A percentile compares a stretch with the other conserved stretches of the same genome.
phyloP scores from a whole-genome alignment of 352 stramenopile genomes.

The Aphanomyces cochlioides region DNA sequence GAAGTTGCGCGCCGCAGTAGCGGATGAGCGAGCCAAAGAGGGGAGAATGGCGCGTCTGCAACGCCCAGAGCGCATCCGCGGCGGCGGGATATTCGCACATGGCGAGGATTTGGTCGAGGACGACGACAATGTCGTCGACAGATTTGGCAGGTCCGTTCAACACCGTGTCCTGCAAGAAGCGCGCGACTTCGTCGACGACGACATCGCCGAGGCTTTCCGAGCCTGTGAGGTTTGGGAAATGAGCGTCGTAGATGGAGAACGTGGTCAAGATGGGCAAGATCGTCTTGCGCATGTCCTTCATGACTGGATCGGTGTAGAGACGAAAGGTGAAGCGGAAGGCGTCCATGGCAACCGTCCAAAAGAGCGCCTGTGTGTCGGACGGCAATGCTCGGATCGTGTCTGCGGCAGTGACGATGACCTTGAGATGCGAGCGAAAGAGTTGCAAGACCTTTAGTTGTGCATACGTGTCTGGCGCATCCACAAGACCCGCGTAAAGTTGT shows the following conservation, averaged over 20 bases:
- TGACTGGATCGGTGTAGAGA: conserved; percentile 42
- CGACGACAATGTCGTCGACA: not conserved
- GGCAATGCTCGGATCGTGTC: conserved; percentile 9
- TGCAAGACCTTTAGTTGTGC: conserved; percentile 74
- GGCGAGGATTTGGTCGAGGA: conserved; percentile 22
- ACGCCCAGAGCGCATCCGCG: conserved; percentile 54
- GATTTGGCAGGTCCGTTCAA: not conserved
- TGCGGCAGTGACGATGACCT: conserved; percentile 36
- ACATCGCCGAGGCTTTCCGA: conserved; percentile 11
- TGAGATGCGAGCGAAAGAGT: conserved; percentile 60
- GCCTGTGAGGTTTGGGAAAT: conserved; percentile 3
- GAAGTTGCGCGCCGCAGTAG: conserved; percentile 54
- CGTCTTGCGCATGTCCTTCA: conserved; percentile 60
- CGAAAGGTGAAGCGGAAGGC: conserved; percentile 60
- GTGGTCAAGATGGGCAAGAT: conserved; percentile 56
- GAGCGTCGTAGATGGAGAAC: conserved; percentile 36
- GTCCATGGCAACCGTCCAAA: conserved; percentile 36
- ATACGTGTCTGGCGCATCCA: conserved; percentile 39
- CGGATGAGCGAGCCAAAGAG: conserved; percentile 44
- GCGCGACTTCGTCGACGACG: conserved; percentile 13
- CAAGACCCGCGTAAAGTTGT: conserved; percentile 41
- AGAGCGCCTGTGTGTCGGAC: not conserved
- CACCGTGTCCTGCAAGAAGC: conserved; percentile 4
- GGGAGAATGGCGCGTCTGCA: conserved; percentile 59
- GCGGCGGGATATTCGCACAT: conserved; percentile 39